A percentile compares a stretch with the other conserved stretches of the same genome.
Conservation (phyloP, 805 yeast species). For the Metschnikowia drakensbergensis region DNA sequence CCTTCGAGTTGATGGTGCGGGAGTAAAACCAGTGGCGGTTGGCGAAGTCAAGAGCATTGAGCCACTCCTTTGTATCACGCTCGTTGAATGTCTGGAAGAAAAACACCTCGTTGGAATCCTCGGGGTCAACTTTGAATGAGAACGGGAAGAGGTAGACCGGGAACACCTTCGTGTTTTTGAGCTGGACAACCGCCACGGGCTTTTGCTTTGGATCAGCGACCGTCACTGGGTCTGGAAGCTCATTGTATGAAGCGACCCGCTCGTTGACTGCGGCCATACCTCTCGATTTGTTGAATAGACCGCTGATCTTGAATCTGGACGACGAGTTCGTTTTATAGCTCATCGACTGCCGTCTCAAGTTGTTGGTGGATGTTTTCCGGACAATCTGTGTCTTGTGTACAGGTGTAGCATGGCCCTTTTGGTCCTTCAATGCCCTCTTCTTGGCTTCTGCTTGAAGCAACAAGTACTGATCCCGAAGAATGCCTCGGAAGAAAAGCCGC, state of each 20-base stretch:
- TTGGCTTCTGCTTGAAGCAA: constrained; percentile 18
- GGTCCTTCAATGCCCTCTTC: not conserved
- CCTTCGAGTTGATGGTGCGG: constrained; percentile 28
- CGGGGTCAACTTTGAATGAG: constrained; percentile 47
- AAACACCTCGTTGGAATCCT: constrained; percentile 47
- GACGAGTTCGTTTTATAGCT: constrained; percentile 37
- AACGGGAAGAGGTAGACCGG: constrained; percentile 50
- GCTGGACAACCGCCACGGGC: constrained; percentile 47
- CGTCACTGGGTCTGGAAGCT: constrained; percentile 54
- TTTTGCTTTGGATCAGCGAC: constrained; percentile 44
- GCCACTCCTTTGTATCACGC: constrained; percentile 71
- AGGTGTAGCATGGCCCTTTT: not conserved
- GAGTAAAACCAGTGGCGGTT: constrained; percentile 56
- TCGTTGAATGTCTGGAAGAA: constrained; percentile 65
- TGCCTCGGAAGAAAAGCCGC: constrained; percentile 26
- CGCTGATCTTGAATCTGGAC: constrained; percentile 51
- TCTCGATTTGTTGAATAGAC: constrained; percentile 52
- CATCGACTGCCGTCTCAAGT: constrained; percentile 36
- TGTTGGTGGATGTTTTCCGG: constrained; percentile 29
- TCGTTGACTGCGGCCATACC: constrained; percentile 44
- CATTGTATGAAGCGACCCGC: constrained; percentile 44
- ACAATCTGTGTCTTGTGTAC: constrained; percentile 16
- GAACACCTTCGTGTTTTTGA: constrained; percentile 45
- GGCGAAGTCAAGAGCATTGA: constrained; percentile 45
- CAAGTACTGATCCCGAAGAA: constrained; percentile 31